A percentile compares a stretch with the other conserved stretches of the same genome.
Conservation (phyloP, 192 early-diverging fungal species). For the Coemansia sp. region DNA sequence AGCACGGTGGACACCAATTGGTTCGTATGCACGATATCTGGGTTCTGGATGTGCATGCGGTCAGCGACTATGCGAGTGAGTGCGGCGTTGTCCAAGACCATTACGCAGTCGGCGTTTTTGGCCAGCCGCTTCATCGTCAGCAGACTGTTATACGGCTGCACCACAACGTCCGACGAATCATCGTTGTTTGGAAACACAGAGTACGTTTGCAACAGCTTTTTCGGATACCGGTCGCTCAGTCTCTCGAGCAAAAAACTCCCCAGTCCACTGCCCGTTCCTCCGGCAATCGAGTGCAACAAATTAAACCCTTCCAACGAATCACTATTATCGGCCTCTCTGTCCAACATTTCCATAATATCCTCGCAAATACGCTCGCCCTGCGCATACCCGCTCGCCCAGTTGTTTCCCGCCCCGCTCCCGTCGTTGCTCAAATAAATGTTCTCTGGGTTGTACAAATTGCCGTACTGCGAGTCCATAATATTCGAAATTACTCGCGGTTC, state of each 20-base stretch:
- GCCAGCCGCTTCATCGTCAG: conserved; percentile 88
- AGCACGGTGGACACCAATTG: conserved; percentile 99
- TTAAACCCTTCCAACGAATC: conserved; percentile 96
- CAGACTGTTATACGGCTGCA: conserved; percentile 98
- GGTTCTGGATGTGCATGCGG: conserved; percentile 87
- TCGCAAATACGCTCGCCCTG: conserved; percentile 85
- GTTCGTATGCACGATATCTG: conserved; percentile 93
- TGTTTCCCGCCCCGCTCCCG: conserved; percentile 97
- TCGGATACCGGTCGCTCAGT: conserved; percentile 92
- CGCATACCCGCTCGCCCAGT: conserved; percentile 89
- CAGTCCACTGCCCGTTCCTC: conserved; percentile 96
- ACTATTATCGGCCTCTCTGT: conserved; percentile 92
- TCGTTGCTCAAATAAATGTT: conserved; percentile 91
- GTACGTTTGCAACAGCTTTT: conserved; percentile 97
- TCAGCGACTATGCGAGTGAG: conserved; percentile 90
- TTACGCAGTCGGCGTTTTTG: conserved; percentile 91
- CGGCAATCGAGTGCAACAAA: conserved; percentile 95
- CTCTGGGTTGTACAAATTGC: conserved; percentile 96
- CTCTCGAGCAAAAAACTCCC: conserved; percentile 90
- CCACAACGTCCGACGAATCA: conserved; percentile 91
- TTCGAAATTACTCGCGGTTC: conserved; percentile 94
- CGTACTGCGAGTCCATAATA: conserved; percentile 80
- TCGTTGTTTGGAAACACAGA: conserved; percentile 97
- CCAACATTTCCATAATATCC: conserved; percentile 95
- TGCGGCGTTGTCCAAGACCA: conserved; percentile 95